phyloP scores from a whole-genome alignment of 2,329 filamentous ascomycete genomes.

The Fusarium sp. region DNA sequence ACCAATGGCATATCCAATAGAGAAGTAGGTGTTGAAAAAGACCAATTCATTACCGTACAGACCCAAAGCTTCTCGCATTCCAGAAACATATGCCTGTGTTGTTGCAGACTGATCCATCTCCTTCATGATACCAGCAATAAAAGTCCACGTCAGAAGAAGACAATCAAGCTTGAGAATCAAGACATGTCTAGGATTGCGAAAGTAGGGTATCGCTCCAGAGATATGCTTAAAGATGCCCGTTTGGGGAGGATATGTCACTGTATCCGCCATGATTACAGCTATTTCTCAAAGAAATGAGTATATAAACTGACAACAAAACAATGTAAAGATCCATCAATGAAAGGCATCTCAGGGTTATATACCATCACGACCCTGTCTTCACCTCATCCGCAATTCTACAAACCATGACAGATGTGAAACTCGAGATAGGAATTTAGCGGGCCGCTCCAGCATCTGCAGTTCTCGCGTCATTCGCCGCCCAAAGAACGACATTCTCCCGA shows the following conservation, averaged over 20 bases:
- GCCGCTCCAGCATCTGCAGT: slow-evolving; percentile 5
- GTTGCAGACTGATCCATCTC: slow-evolving; percentile 51
- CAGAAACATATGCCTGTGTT: slow-evolving; percentile 50
- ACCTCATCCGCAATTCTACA: not conserved
- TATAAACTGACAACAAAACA: too few species aligned
- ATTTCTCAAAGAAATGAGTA: too few species aligned
- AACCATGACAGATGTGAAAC: slow-evolving; percentile 3
- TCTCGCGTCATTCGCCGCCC: slow-evolving; percentile 37
- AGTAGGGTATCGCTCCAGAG: slow-evolving; percentile 34
- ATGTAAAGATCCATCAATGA: too few species aligned
- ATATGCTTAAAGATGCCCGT: slow-evolving; percentile 32
- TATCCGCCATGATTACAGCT: slow-evolving; percentile 3
- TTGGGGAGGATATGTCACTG: slow-evolving; percentile 10
- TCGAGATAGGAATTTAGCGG: slow-evolving; percentile 30
- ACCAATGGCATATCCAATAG: slow-evolving; percentile 66
- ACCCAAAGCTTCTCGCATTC: slow-evolving; percentile 43
- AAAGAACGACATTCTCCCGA: slow-evolving; percentile 37
- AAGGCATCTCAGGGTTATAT: slow-evolving; percentile 17
- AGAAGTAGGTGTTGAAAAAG: slow-evolving; percentile 63
- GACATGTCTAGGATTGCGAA: slow-evolving; percentile 46
- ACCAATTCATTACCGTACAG: slow-evolving; percentile 65
- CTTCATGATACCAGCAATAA: slow-evolving; percentile 49
- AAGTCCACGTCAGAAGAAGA: slow-evolving; percentile 49
- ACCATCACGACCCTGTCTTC: slow-evolving; percentile 11
- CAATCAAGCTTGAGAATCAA: slow-evolving; percentile 49